phyloP scores from a whole-genome alignment of 495 filamentous ascomycete species.

The Penicillium egyptiacum region DNA sequence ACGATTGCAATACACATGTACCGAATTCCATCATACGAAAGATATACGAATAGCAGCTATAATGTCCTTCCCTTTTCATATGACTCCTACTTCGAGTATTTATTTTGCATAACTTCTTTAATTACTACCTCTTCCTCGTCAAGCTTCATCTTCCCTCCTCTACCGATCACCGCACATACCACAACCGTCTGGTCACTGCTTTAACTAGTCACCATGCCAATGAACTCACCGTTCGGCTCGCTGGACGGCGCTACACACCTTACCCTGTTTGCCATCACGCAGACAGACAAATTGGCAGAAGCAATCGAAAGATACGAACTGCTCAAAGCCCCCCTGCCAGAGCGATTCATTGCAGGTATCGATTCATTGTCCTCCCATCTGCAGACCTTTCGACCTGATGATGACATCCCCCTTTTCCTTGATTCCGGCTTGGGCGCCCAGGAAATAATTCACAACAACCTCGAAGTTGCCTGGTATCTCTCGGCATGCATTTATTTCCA shows the following conservation, averaged over 20 bases:
- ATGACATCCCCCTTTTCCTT: neutral
- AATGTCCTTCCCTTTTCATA: too few relatives aligned
- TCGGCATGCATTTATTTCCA: neutral
- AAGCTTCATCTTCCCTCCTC: neutral
- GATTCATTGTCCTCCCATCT: neutral
- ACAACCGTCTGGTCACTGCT: neutral
- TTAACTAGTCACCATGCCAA: neutral
- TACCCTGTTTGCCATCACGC: neutral
- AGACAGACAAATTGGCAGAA: neutral
- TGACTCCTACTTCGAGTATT: too few relatives aligned
- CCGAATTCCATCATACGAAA: too few relatives aligned
- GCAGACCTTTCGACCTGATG: neutral
- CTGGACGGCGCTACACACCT: neutral
- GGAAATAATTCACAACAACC: neutral
- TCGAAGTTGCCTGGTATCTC: neutral
- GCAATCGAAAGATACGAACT: neutral
- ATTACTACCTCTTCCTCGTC: neutral
- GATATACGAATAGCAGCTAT: neutral
- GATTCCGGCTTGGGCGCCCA: neutral
- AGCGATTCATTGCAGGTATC: neutral
- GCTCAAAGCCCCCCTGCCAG: neutral
- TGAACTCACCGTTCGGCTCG: neutral
- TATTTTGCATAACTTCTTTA: too few relatives aligned
- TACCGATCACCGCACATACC: neutral
- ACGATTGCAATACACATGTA: neutral